Percentiles rank a stretch among this genome's conserved stretches.
Conservation (phyloP, 2,329 filamentous ascomycete species). For the Talaromyces sp. region DNA sequence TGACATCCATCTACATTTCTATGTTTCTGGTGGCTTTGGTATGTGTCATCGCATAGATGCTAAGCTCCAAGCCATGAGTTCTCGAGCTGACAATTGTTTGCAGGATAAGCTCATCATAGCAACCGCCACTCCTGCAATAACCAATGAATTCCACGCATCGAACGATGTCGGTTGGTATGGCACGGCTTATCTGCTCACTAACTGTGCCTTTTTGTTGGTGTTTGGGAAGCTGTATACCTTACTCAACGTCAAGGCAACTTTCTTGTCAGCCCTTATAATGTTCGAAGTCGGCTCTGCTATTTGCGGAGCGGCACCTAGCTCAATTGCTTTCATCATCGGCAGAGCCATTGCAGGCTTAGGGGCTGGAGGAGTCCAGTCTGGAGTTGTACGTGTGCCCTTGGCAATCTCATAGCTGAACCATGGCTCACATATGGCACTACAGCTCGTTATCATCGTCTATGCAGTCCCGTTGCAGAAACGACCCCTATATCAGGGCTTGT, state of each 20-base stretch:
- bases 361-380: constrained; percentile 24
- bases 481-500: constrained; percentile 59
- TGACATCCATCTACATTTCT: constrained; percentile 5
- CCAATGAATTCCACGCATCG: constrained; percentile 10
- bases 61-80: not conserved
- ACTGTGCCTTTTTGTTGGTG: constrained; percentile 31
- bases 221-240: constrained; percentile 43
- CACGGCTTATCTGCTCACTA: constrained; percentile 43
- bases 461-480: constrained; percentile 35
- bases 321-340: constrained; percentile 30
- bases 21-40: constrained; percentile 16
- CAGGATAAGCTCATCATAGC: constrained; percentile 15
- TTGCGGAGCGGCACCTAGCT: constrained; percentile 36
- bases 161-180: constrained; percentile 16
- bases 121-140: constrained; percentile 11
- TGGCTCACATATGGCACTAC: not conserved
- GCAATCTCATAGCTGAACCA: not conserved
- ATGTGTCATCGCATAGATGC: not conserved
- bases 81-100: not conserved
- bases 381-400: constrained; percentile 16
- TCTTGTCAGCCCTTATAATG: constrained; percentile 41
- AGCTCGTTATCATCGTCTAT: constrained; percentile 15
- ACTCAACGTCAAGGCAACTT: constrained; percentile 10
- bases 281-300: constrained; percentile 48
- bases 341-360: constrained; percentile 34